A percentile compares a stretch with the other conserved stretches of the same genome.
Conservation (phyloP, 306 rosid species). For the Alnus glutinosa region DNA sequence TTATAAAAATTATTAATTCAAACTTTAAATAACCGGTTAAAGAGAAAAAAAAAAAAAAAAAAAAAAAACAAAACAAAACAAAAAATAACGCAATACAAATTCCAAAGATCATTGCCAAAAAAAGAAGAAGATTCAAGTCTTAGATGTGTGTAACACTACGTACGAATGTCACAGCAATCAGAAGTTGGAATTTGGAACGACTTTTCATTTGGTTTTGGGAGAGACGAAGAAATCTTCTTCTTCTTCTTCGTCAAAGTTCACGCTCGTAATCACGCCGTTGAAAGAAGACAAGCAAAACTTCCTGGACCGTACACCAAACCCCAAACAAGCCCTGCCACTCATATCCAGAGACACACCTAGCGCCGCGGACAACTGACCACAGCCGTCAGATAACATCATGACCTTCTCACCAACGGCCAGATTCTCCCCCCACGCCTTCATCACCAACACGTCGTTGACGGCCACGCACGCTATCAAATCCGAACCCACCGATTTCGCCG, state of each 20-base stretch:
- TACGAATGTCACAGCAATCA: too few species aligned
- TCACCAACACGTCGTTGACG: conserved; percentile 25
- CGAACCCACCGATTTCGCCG: conserved; percentile 7
- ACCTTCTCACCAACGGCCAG: conserved; percentile 11
- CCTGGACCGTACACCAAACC: conserved; percentile 14
- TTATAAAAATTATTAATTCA: too few species aligned
- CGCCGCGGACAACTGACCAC: conserved; percentile 21
- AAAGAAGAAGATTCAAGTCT: too few species aligned
- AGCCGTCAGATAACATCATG: conserved; percentile 27
- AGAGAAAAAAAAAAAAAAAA: too few species aligned
- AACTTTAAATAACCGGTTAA: too few species aligned
- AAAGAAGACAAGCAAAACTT: conserved; percentile 21
- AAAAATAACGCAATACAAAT: too few species aligned
- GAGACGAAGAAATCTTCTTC: background rate
- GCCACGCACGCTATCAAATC: conserved; percentile 25
- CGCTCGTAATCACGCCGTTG: conserved; percentile 26
- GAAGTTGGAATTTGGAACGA: too few species aligned
- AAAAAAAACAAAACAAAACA: too few species aligned
- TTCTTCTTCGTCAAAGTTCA: conserved; percentile 16
- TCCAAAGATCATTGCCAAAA: too few species aligned
- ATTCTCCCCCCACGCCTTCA: conserved; percentile 33
- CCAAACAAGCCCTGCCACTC: background rate
- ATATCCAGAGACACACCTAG: background rate
- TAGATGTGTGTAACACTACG: too few species aligned
- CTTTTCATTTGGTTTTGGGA: too few species aligned